Base-by-base conservation (phyloP, 2,329 filamentous ascomycete species). In the Botrytis porri region DNA sequence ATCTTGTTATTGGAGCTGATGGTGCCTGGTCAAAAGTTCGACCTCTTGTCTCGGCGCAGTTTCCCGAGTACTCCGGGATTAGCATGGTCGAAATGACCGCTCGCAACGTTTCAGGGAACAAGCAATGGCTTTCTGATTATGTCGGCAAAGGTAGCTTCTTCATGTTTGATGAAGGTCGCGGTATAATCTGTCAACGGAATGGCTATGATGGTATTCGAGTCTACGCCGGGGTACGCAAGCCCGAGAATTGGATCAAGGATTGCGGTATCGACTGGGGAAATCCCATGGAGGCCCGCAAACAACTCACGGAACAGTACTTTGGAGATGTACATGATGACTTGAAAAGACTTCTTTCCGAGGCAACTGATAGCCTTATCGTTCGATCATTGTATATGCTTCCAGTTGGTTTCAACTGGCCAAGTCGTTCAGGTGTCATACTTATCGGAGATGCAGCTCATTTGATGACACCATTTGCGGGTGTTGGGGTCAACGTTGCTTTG, bases 401-500 rank as follows among this genome's bases (percentile, higher is more conserved):
- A 78, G 63, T 76, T 37, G 77, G 77, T 7, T 74, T 77, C 29
- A 73, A 48, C 39, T 78, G 78, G 77, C 70, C 73, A 32, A 74
- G 79, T n/a, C 76, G 79, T 10, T 72, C 80, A 7, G 84, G 85
- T 3, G 79, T 85, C 22, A 85, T 86, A 2, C 79, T 88, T 35
- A 76, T 87, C 16, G 86, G 86, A 2, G 85, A 87, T 76, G 83
- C 85, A 6, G 85, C 85, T 10, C 85, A 87, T 77, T 73, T 86
- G 5, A 84, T 85, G 82, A 83, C 83, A 1, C 83, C 84, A 0
- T 85, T 84, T 74, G 83, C 82, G 0, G 85, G 86, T 3, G 84
- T 84, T 39, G 85, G 85, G 1, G 85, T 86, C 22, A 86, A 87
- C 76, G 76, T 82, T 4, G 84, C 82, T 3, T 83, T 87, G 82